Evolutionary conservation across 192 early-diverging fungal genomes (phyloP).

Genomic region (Chytriomyces hyalinus): DNA sequence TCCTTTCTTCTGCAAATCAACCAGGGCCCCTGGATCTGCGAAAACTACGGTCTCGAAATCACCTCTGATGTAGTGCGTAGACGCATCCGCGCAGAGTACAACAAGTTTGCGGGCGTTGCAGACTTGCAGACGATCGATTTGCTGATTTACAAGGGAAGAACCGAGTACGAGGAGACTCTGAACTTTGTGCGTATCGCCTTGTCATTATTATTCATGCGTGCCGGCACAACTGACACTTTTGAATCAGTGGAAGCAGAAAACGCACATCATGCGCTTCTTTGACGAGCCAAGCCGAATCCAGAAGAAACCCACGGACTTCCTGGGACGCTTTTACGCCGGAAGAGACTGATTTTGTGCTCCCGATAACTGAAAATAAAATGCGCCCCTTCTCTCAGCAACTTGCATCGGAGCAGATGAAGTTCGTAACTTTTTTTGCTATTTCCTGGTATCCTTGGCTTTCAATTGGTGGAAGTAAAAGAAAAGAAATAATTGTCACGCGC

Average conservation of each 20-base stretch:
- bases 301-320: conserved; percentile 52
- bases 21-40: conserved; percentile 37
- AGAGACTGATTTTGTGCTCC: conserved; percentile 17
- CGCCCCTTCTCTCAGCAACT: too few species aligned
- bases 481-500: background rate
- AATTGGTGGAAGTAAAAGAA: background rate
- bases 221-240: background rate
- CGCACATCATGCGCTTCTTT: conserved; percentile 88
- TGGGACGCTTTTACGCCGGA: conserved; percentile 39
- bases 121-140: conserved; percentile 81
- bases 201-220: background rate
- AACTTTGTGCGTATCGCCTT: conserved; percentile 72
- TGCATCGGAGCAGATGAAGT: too few species aligned
- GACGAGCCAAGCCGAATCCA: conserved; percentile 60
- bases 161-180: conserved; percentile 87
- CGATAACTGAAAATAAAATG: too few species aligned
- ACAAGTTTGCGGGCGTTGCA: conserved; percentile 79
- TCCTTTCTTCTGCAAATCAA: too few species aligned
- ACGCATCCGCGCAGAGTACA: conserved; percentile 88
- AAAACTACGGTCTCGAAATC: conserved; percentile 59
- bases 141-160: conserved; percentile 81
- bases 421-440: too few species aligned
- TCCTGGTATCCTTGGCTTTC: too few species aligned
- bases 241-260: conserved; percentile 60
- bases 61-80: conserved; percentile 73